These are phyloP conservation scores for Lotmaria passim DNA, from an alignment of 208 protist species.

Conservation along the genomic window DNA sequence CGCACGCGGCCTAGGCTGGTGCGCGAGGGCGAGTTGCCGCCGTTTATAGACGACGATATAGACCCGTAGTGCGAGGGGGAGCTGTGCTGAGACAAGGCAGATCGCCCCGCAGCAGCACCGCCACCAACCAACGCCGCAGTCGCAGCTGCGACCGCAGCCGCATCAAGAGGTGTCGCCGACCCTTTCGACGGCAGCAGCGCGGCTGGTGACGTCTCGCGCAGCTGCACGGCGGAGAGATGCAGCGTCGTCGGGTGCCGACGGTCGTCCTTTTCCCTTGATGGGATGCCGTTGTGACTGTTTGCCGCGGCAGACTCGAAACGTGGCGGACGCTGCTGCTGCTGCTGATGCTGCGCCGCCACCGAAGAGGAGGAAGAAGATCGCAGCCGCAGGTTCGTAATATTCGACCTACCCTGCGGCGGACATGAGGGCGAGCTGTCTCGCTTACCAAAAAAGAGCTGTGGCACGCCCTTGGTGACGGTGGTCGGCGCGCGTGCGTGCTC, in stretches of 20 bases:
- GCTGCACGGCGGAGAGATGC: slow-evolving; percentile 9
- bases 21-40: slow-evolving; percentile 19
- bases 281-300: neutral
- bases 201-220: neutral
- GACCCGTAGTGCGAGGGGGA: slow-evolving; percentile 15
- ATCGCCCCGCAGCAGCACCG: neutral
- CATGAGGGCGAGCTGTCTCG: slow-evolving; percentile 8
- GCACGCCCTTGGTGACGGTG: slow-evolving; percentile 25
- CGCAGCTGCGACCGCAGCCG: no score
- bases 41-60: slow-evolving; percentile 18
- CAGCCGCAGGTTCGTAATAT: neutral
- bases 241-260: neutral
- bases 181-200: slow-evolving; percentile 2
- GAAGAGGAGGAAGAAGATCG: neutral
- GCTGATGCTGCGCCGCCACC: neutral
- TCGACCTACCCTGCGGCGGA: neutral
- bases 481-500: neutral
- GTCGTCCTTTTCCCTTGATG: neutral
- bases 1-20: slow-evolving; percentile 12
- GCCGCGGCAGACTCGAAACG: neutral
- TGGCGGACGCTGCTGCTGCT: neutral
- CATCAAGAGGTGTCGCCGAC: neutral
- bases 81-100: neutral
- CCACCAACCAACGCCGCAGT: slow-evolving; percentile 8
- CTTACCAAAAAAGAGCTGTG: slow-evolving; percentile 33